Conservation (phyloP, 352 stramenopile species). For the Pythium dissotocum region DNA sequence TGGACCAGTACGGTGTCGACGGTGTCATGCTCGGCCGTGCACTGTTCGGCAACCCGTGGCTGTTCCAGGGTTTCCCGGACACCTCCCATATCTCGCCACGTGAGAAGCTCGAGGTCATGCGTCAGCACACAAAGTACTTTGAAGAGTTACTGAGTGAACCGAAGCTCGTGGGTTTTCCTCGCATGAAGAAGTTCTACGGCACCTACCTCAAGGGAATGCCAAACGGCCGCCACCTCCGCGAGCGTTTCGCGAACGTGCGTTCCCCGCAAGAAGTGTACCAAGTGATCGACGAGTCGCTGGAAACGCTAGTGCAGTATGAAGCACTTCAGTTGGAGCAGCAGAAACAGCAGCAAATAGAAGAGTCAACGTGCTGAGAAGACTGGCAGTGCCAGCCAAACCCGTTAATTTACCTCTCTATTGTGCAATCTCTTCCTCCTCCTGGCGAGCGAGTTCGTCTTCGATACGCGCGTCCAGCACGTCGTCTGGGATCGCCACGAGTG, state of each 20-base stretch:
- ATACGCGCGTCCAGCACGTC: constrained; percentile 70
- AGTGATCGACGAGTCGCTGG: constrained; percentile 54
- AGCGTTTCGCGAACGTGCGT: constrained; percentile 49
- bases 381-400: constrained; percentile 1
- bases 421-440: neutral
- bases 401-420: constrained; percentile 7
- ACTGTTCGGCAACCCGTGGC: constrained; percentile 80
- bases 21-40: constrained; percentile 79
- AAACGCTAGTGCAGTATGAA: constrained; percentile 34
- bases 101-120: constrained; percentile 61
- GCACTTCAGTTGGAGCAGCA: constrained; percentile 12
- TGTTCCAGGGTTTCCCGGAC: constrained; percentile 67
- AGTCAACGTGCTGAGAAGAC: neutral
- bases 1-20: constrained; percentile 68
- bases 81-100: constrained; percentile 51
- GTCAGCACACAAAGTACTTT: constrained; percentile 70
- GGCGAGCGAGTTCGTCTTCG: constrained; percentile 53
- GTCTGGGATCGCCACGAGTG: constrained; percentile 66
- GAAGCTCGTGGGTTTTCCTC: constrained; percentile 53
- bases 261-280: constrained; percentile 54
- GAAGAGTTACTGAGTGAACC: constrained; percentile 52
- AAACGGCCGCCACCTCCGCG: constrained; percentile 65
- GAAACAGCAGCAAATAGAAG: constrained; percentile 3
- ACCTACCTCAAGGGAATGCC: constrained; percentile 76
- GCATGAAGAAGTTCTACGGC: constrained; percentile 83